Percentiles rank a stretch among this genome's conserved stretches.
phyloP scores from a whole-genome alignment of 345 rosid species.

The Angophora floribunda region DNA sequence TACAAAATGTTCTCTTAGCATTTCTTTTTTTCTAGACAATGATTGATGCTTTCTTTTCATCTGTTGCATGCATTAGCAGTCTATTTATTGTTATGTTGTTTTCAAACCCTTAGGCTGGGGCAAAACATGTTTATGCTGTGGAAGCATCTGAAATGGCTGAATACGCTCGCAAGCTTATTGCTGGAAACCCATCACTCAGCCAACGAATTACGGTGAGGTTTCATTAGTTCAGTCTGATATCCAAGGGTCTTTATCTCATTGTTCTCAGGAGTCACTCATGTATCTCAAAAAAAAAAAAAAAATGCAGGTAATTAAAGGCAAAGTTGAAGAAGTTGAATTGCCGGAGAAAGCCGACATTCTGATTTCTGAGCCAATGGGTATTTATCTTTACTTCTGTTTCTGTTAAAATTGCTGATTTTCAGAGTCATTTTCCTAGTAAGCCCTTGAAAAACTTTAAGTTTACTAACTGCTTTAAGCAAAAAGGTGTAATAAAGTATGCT shows the following conservation, averaged over 20 bases:
- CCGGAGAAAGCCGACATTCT: slow-evolving; percentile 96
- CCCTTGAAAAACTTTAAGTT: not conserved
- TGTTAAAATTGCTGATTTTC: not conserved
- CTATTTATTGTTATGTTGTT: not conserved
- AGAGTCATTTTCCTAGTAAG: not conserved
- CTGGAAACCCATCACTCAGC: slow-evolving; percentile 77
- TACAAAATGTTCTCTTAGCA: not conserved
- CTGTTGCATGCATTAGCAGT: not conserved
- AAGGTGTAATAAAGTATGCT: not conserved
- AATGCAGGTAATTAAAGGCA: slow-evolving; percentile 84
- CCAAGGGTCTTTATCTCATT: not conserved
- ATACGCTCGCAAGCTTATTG: slow-evolving; percentile 88
- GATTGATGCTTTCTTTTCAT: not conserved
- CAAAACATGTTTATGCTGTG: slow-evolving; percentile 97
- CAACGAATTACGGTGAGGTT: slow-evolving; percentile 68
- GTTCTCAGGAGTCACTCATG: not conserved
- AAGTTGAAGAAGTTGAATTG: slow-evolving; percentile 92
- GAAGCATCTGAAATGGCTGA: slow-evolving; percentile 99
- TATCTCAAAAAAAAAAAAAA: not conserved
- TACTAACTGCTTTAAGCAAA: not conserved
- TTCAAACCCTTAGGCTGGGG: slow-evolving; percentile 64
- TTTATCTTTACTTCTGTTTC: not conserved
- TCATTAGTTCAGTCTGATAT: not conserved
- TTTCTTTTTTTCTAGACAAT: not conserved
- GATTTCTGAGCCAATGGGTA: slow-evolving; percentile 99